phyloP scores from a whole-genome alignment of 192 early-diverging fungal genomes.

The Piromyces finnis region DNA sequence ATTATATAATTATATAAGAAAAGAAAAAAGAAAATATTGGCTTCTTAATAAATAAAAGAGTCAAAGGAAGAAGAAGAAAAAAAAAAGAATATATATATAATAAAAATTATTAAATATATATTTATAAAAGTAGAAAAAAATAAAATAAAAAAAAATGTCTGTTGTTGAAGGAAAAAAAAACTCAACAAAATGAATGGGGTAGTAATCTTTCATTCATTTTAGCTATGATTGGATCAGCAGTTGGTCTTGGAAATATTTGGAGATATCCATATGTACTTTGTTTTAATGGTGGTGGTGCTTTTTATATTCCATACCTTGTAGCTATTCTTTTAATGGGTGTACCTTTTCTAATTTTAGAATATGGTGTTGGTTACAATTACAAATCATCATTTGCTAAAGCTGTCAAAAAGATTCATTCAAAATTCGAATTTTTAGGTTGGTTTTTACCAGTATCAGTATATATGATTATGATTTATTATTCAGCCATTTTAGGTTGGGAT shows the following conservation, averaged over 20 bases:
- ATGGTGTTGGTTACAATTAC: neutral
- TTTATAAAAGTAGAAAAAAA: no score
- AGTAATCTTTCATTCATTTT: neutral
- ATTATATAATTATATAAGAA: no score
- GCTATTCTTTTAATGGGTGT: neutral
- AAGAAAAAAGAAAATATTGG: no score
- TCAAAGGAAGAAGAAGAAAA: no score
- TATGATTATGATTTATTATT: neutral
- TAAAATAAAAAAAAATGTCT: no score
- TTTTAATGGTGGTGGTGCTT: neutral
- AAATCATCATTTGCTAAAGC: neutral
- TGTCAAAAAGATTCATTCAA: neutral
- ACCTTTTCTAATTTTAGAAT: neutral
- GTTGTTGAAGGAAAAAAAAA: no score
- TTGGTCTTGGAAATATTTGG: neutral
- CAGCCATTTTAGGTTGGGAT: neutral
- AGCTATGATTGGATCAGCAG: neutral
- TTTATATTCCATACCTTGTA: neutral
- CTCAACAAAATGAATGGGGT: neutral
- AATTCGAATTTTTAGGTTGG: neutral
- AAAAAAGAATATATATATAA: no score
- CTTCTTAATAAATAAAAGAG: no score
- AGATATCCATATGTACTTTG: neutral
- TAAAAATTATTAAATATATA: no score
- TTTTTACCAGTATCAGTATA: neutral